Evolutionary conservation across 768 basidiomycete genomes (phyloP).

Genomic region (Boletus reticulatus): DNA sequence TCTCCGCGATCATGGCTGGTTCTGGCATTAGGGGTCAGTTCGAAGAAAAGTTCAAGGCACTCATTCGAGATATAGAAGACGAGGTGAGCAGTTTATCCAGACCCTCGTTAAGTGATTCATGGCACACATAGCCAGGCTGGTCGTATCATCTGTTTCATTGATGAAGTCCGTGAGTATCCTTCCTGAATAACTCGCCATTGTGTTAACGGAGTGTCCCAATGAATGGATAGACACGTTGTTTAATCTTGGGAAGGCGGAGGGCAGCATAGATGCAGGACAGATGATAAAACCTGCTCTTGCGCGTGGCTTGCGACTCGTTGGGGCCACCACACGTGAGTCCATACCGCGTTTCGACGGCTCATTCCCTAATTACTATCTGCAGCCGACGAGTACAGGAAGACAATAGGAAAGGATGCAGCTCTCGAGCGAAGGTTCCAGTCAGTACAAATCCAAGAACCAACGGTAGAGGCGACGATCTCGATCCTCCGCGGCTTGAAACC

Average conservation of each 20-base stretch:
- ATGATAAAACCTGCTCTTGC: constrained; percentile 94
- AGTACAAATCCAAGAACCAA: constrained; percentile 84
- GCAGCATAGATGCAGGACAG: constrained; percentile 87
- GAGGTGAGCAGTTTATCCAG: constrained; percentile 46
- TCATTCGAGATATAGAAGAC: constrained; percentile 87
- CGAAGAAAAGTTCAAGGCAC: constrained; percentile 89
- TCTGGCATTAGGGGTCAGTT: constrained; percentile 92
- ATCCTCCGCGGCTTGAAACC: constrained; percentile 86
- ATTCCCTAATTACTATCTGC: neutral
- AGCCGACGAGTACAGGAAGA: constrained; percentile 87
- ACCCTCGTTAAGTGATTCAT: constrained; percentile 21
- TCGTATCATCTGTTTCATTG: constrained; percentile 89
- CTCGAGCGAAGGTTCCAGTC: constrained; percentile 92
- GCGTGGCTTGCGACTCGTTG: constrained; percentile 82
- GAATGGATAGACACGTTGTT: constrained; percentile 61
- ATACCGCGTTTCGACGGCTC: neutral
- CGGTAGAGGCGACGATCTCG: constrained; percentile 78
- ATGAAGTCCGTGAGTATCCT: constrained; percentile 80
- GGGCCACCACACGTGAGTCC: constrained; percentile 81
- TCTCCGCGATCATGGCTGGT: constrained; percentile 82
- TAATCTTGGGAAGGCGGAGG: constrained; percentile 89
- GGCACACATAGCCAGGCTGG: constrained; percentile 45
- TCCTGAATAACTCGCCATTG: neutral
- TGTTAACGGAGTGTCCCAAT: neutral
- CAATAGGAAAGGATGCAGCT: constrained; percentile 89